A percentile compares a stretch with the other conserved stretches of the same genome.
Evolutionary conservation across 306 rosid genomes (phyloP).

Genomic region (Abrus pulchellus): DNA sequence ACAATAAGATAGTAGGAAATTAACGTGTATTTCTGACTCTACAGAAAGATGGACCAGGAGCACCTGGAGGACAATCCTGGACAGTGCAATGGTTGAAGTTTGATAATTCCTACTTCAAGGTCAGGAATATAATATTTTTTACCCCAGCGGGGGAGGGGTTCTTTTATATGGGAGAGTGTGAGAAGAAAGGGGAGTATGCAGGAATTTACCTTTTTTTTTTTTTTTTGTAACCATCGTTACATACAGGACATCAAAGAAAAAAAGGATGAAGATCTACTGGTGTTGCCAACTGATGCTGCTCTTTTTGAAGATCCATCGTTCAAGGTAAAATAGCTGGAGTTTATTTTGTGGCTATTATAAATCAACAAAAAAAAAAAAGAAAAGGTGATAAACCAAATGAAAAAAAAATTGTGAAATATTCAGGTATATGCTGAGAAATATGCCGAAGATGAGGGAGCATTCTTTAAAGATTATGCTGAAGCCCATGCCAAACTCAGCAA

Average conservation of each 20-base stretch:
- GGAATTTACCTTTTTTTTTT: conserved; percentile 33
- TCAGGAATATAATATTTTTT: conserved; percentile 40
- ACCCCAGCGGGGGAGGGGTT: not conserved
- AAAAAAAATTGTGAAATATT: conserved; percentile 37
- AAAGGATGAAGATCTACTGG: conserved; percentile 87
- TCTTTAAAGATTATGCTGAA: conserved; percentile 97
- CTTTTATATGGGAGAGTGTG: conserved; percentile 13
- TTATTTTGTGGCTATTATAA: conserved; percentile 28
- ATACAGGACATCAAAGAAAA: conserved; percentile 88
- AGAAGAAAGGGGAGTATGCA: not conserved
- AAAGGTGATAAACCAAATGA: not conserved
- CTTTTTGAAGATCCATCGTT: conserved; percentile 93
- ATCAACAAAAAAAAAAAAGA: conserved; percentile 6
- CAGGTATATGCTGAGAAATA: conserved; percentile 94
- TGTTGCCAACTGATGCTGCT: conserved; percentile 95
- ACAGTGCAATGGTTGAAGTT: conserved; percentile 95
- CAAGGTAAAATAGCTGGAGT: conserved; percentile 64
- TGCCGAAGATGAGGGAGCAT: conserved; percentile 87
- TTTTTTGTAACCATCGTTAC: conserved; percentile 49
- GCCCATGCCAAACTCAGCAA: conserved; percentile 99
- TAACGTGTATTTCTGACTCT: conserved; percentile 45
- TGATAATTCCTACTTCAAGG: conserved; percentile 97
- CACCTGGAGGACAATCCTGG: conserved; percentile 99
- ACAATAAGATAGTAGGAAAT: conserved; percentile 27
- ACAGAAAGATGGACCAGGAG: conserved; percentile 99